Base-by-base conservation (phyloP, 441 rosid genomes). In the Pelargonium myrrhifolium region DNA sequence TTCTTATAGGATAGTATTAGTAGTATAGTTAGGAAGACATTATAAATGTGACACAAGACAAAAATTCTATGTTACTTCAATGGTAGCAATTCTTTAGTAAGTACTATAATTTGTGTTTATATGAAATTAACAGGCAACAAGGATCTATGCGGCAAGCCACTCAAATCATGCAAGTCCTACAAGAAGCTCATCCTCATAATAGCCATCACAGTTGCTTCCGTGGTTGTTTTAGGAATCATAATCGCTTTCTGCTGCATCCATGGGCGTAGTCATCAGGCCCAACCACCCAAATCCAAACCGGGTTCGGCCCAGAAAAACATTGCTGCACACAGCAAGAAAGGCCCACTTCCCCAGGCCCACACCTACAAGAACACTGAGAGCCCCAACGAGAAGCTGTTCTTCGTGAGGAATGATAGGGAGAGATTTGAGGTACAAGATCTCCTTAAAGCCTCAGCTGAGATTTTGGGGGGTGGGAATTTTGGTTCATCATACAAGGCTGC, bases 401-500 rank as follows among this genome's bases (percentile, higher is more conserved):
- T 90, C 39, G 82, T 86, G 11, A 70, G 87, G 65, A 71, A 74
- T 26, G 88, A 79, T 55, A 69, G 80, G 70, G 90, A 83, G 74
- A 81, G 59, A 67, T 93, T 93, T 15, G 89, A 87, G 43, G 71
- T 90, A 63, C 91, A 82, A 24, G 93, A 91, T 67, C 78, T 90
- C 66, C 92, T 90, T 1, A 84, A 87, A 58, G 89, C 97, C 0
- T 87, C 96, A 0, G 97, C 99, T 3, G 90, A 88, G 78, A 81
- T 84, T 20, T 68, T 91, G 66, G 96, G 99, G 0, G 88, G 87
- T 64, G 89, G 90, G 0, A 78, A 78, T 37, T 86, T 90, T 0
- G 95, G 97, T 37, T 84, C 97, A 0, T 84, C 93, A 3, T 93
- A 87, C 64, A 93, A 89, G 78, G 93, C 97, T 7, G 77, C 82